Base-by-base conservation (phyloP, 2,329 filamentous ascomycete species). In the Talaromyces sp. region DNA sequence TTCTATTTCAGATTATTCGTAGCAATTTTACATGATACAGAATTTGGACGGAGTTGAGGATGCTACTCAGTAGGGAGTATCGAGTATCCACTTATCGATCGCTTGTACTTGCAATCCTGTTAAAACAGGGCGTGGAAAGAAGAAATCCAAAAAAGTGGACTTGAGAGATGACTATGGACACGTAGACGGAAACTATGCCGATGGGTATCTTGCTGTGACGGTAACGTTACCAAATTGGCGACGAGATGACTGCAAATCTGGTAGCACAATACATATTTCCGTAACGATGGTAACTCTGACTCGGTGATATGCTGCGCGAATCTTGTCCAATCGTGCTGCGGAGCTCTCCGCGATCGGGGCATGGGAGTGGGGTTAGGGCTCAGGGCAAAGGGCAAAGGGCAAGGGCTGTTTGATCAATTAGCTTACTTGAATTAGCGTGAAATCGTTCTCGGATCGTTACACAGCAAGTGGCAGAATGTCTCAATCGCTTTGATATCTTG, bases 361-460 rank as follows among this genome's bases (percentile, higher is more conserved):
- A n/a, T n/a, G n/a, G n/a, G n/a, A 46, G 21, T 11, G 28, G 35
- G 18, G n/a, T 2, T 52, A 39, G 58, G 58, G 58, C 33, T 52
- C 31, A 60, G 58, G 58, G 58, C 44, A 25, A n/a, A 44, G n/a
- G n/a, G n/a, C n/a, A n/a, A n/a, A 28, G 56, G 42, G 42, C 23
- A 28, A 50, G 44, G 42, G 42, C 33, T 58, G 18, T 28, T 12
- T 50, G 23, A 48, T 48, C 44, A 23, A 14, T 12, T 23, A 23
- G 28, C 3, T 28, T 3, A 28, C 28, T 3, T 6, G 6, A 28
- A 6, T 28, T 3, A 28, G 6, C 28, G 28, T 28, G 28, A 6
- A n/a, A n/a, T 6, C 28, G 28, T 28, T 28, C 28, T 28, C 28
- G 6, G 6, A 6, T 28, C 28, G 28, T 28, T 28, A 3, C 6